These are phyloP conservation scores for Colletotrichum ledebouriae DNA, from an alignment of 2,329 filamentous ascomycete genomes.

Conservation along the genomic window DNA sequence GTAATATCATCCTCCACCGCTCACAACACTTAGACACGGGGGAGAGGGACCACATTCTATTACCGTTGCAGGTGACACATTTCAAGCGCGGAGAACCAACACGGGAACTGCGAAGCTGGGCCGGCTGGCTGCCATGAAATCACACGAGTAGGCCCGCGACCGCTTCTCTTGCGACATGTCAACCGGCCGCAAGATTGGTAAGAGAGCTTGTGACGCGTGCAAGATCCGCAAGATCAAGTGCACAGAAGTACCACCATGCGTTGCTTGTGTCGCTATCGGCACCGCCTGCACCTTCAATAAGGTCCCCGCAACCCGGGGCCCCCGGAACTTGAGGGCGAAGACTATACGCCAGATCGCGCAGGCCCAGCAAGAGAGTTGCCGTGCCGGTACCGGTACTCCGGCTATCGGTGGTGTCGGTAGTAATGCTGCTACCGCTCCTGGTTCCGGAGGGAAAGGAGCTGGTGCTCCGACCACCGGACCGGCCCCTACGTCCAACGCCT, in stretches of 20 bases:
- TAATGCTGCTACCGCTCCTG: constrained; percentile 2
- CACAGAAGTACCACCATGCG: constrained; percentile 61
- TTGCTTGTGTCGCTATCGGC: constrained; percentile 57
- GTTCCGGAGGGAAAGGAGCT: constrained; percentile 16
- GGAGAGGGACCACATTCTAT: too few species aligned
- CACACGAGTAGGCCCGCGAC: constrained; percentile 20
- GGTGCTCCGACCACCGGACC: neutral
- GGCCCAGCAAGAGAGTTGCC: constrained; percentile 45
- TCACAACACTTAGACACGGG: constrained; percentile 1
- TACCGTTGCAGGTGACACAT: constrained; percentile 2
- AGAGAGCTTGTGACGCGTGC: constrained; percentile 64
- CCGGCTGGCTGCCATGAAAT: constrained; percentile 37
- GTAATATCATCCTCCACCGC: constrained; percentile 22
- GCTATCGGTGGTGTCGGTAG: neutral
- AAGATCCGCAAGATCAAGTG: constrained; percentile 67
- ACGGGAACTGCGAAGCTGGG: constrained; percentile 3
- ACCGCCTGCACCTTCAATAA: constrained; percentile 66
- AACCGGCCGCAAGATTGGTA: constrained; percentile 50
- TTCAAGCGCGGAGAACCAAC: neutral
- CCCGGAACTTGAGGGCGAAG: constrained; percentile 59
- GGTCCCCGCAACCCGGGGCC: constrained; percentile 59
- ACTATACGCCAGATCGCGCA: constrained; percentile 58
- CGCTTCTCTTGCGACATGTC: constrained; percentile 41
- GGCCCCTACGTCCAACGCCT: constrained; percentile 9
- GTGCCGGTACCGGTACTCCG: neutral